Evolutionary conservation across 306 rosid species (phyloP).

Genomic region (Gillenia trifoliata): DNA sequence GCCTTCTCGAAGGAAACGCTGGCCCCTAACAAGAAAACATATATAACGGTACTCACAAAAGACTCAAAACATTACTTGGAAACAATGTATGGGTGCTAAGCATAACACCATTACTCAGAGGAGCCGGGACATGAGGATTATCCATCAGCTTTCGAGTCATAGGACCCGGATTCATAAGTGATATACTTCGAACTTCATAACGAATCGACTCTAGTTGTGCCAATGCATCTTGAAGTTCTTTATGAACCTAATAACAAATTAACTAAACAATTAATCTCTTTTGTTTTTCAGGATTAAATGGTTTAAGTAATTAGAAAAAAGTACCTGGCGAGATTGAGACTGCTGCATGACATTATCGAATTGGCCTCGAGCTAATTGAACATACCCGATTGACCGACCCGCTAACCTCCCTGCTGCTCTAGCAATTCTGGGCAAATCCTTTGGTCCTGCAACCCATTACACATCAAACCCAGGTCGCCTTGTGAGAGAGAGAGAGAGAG

Average conservation of each 20-base stretch:
- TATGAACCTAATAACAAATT: conserved; percentile 70
- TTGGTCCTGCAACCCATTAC: conserved; percentile 11
- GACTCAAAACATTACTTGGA: background rate
- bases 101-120: conserved; percentile 8
- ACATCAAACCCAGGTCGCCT: background rate
- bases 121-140: conserved; percentile 22
- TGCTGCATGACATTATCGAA: conserved; percentile 73
- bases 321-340: conserved; percentile 82
- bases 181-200: conserved; percentile 66
- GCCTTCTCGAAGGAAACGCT: conserved; percentile 1
- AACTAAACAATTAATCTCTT: background rate
- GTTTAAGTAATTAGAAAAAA: background rate
- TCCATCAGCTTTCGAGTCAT: conserved; percentile 62
- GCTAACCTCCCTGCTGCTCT: conserved; percentile 45
- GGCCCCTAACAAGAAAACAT: background rate
- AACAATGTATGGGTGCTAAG: background rate
- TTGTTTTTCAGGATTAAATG: background rate
- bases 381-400: conserved; percentile 70
- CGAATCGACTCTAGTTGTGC: conserved; percentile 82
- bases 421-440: conserved; percentile 46
- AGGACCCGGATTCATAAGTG: conserved; percentile 62
- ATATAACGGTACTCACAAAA: background rate
- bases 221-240: conserved; percentile 82
- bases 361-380: conserved; percentile 89
- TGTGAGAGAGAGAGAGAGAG: too few relatives aligned